A percentile compares a stretch with the other conserved stretches of the same genome.
Evolutionary conservation across 495 filamentous ascomycete genomes (phyloP).

Genomic region (Staphylotrichum tortipilum): DNA sequence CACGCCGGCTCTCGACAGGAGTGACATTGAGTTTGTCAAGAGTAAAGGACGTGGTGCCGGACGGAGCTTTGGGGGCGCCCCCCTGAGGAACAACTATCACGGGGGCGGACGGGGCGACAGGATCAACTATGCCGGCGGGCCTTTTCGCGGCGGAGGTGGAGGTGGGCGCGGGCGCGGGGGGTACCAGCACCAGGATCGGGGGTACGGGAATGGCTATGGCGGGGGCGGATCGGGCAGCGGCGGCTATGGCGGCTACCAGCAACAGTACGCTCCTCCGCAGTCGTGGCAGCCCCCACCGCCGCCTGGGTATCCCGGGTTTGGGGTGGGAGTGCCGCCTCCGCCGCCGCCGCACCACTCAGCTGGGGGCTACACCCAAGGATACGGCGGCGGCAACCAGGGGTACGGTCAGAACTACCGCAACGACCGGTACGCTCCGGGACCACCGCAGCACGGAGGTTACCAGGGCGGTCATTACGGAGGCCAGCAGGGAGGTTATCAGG

Average conservation of each 20-base stretch:
- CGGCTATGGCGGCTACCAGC: slow-evolving; percentile 17
- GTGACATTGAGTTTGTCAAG: slow-evolving; percentile 63
- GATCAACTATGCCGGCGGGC: slow-evolving; percentile 35
- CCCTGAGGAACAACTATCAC: slow-evolving; percentile 24
- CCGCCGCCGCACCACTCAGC: slow-evolving; percentile 2
- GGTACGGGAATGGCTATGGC: slow-evolving; percentile 22
- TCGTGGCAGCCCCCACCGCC: slow-evolving; percentile 7
- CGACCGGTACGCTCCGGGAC: slow-evolving; percentile 2
- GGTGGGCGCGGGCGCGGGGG: slow-evolving; percentile 20
- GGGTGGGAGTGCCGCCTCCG: slow-evolving; percentile 5
- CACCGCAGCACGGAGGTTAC: slow-evolving; percentile 9
- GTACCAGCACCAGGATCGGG: too few species aligned
- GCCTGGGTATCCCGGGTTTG: slow-evolving; percentile 11
- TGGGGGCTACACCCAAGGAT: neutral
- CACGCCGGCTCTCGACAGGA: slow-evolving; percentile 56
- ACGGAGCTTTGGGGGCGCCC: slow-evolving; percentile 38
- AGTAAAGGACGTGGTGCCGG: slow-evolving; percentile 52
- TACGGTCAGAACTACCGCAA: slow-evolving; percentile 3
- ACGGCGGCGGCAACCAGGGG: neutral
- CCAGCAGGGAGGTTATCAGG: slow-evolving; percentile 6
- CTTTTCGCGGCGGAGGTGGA: slow-evolving; percentile 2
- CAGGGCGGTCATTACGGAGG: slow-evolving; percentile 13
- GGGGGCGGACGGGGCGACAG: slow-evolving; percentile 26
- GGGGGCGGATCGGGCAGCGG: too few species aligned
- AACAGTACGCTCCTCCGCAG: slow-evolving; percentile 6